phyloP scores from a whole-genome alignment of 208 protist genomes.

The Crithidia mellificae region DNA sequence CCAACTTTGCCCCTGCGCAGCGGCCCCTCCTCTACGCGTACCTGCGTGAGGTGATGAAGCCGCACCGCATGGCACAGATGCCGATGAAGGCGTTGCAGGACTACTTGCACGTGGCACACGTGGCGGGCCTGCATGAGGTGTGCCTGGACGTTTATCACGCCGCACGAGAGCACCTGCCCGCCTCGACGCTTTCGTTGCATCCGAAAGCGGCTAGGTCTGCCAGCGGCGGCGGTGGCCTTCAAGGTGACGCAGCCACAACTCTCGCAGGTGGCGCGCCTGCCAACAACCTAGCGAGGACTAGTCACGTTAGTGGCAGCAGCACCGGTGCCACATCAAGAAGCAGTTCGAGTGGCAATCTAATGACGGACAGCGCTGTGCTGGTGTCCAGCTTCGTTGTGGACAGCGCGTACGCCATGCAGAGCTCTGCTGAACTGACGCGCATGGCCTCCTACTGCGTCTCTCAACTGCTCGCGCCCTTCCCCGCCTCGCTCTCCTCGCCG shows the following conservation, averaged over 20 bases:
- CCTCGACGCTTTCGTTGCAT: constrained; percentile 12
- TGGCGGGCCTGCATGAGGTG: constrained; percentile 51
- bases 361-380: constrained; percentile 27
- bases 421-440: constrained; percentile 44
- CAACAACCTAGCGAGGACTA: too few relatives aligned
- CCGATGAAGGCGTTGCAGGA: constrained; percentile 47
- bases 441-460: constrained; percentile 50
- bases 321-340: neutral
- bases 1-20: constrained; percentile 51
- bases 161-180: constrained; percentile 29
- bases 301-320: neutral
- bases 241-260: too few relatives aligned
- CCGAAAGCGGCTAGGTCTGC: neutral
- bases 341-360: neutral
- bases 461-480: constrained; percentile 8
- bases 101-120: constrained; percentile 59
- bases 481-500: neutral
- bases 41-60: constrained; percentile 47
- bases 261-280: neutral
- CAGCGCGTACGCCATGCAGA: constrained; percentile 62
- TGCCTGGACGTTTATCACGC: constrained; percentile 59
- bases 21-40: constrained; percentile 48
- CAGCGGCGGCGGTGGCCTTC: neutral
- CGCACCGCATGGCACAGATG: constrained; percentile 37
- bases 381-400: constrained; percentile 62